These are phyloP conservation scores for Hyphopichia pseudoburtonii DNA, from an alignment of 1,139 yeast species.

Conservation along the genomic window DNA sequence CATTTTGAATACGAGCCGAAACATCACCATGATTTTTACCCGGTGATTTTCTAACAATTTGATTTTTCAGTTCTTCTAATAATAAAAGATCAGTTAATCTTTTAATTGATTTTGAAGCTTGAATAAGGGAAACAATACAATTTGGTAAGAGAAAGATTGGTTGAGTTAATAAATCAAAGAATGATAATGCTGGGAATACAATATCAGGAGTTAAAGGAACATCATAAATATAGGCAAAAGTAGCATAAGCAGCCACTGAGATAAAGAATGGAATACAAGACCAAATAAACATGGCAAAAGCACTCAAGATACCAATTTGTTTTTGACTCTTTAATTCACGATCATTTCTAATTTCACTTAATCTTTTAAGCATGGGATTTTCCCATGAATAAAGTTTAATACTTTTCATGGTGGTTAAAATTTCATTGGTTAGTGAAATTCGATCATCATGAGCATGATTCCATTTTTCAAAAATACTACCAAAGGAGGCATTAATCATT, in stretches of 20 bases:
- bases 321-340: conserved; percentile 58
- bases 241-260: conserved; percentile 66
- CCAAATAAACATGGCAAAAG: conserved; percentile 59
- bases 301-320: conserved; percentile 60
- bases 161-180: conserved; percentile 61
- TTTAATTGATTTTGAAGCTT: conserved; percentile 22
- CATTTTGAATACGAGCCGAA: conserved; percentile 18
- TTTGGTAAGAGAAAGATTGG: conserved; percentile 24
- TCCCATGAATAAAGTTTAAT: conserved; percentile 92
- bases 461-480: conserved; percentile 14
- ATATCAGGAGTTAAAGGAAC: conserved; percentile 69
- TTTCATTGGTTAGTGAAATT: conserved; percentile 26
- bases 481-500: conserved; percentile 16
- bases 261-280: conserved; percentile 70
- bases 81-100: conserved; percentile 23
- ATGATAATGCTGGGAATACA: conserved; percentile 77
- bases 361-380: conserved; percentile 63
- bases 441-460: conserved; percentile 27
- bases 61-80: conserved; percentile 20
- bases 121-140: conserved; percentile 17
- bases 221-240: conserved; percentile 61
- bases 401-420: conserved; percentile 26
- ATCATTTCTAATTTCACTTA: conserved; percentile 57
- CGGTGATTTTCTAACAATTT: conserved; percentile 3
- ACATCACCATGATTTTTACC: conserved; percentile 7